phyloP scores from a whole-genome alignment of 805 yeast species.

The Metschnikowia kunwiensis region DNA sequence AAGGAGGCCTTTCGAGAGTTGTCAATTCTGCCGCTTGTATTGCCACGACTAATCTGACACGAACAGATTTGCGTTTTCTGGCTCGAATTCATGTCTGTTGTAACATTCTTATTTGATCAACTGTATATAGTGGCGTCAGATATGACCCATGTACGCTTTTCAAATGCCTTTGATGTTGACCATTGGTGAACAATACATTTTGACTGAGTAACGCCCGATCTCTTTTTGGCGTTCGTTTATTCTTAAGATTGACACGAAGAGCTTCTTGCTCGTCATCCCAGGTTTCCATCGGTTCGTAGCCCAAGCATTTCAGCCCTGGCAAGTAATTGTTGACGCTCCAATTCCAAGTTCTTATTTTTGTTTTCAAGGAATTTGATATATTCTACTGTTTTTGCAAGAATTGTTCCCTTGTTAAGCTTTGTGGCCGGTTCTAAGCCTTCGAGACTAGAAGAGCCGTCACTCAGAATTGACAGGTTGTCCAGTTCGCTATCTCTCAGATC shows the following conservation, averaged over 20 bases:
- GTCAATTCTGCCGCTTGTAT: too few relatives aligned
- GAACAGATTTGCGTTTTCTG: too few relatives aligned
- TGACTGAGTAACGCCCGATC: too few relatives aligned
- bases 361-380: conserved; percentile 70
- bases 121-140: too few relatives aligned
- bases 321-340: conserved; percentile 51
- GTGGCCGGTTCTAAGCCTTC: conserved; percentile 77
- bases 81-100: too few relatives aligned
- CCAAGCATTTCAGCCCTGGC: conserved; percentile 38
- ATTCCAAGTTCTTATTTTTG: conserved; percentile 48
- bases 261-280: too few relatives aligned
- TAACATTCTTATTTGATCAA: too few relatives aligned
- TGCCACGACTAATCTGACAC: too few relatives aligned
- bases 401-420: conserved; percentile 75
- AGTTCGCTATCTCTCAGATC: conserved; percentile 10
- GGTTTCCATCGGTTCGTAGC: not conserved
- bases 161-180: too few relatives aligned
- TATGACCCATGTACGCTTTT: not conserved
- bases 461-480: conserved; percentile 9
- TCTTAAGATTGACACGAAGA: too few relatives aligned
- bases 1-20: too few relatives aligned
- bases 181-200: too few relatives aligned
- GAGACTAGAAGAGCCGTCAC: conserved; percentile 47
- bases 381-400: conserved; percentile 74
- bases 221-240: not conserved